Base-by-base conservation (phyloP, 345 rosid genomes). In the Gossypium bickii region DNA sequence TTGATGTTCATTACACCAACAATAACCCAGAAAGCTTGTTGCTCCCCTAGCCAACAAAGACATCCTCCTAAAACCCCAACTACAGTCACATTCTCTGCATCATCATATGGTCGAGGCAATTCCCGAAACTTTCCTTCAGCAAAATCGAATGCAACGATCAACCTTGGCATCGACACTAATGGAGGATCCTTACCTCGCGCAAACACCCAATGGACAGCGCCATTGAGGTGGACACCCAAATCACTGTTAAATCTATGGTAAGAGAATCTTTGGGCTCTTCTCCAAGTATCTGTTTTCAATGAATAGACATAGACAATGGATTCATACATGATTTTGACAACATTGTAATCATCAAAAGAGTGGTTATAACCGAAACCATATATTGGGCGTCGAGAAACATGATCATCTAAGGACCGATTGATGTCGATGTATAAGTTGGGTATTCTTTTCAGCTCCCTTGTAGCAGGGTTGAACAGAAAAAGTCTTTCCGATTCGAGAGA, bases 141-240 rank as follows among this genome's bases (percentile, higher is more conserved):
- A 16, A 62, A 16, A 62, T 34, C 7, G 7, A 62, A 62, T 7
- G 67, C 67, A 34, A 34, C 22, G 8, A 62, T 62, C 67, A 16
- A n/a, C 18, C 47, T 2, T 34, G 45, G 44, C 9, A 8, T 25
- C 4, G n/a, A 12, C 27, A 12, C 41, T 59, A 12, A 3, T 12
- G 38, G 7, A 34, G 1, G 25, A 25, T 59, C 9, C 64, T 25
- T 24, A 24, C 63, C 17, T 24, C 63, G 63, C 24, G 17, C 38
- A 24, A 59, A 59, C 63, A 59, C 45, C 67, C 45, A 62, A 38
- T 62, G 45, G 45, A 62, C 44, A 62, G 67, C 12, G 29, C 67
- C 67, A 8, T 62, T 29, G 5, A 62, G 67, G 3, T 1, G 63
- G 38, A 59, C 6, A 59, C 63, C 63, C 0, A 8, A 16, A 24